Conservation (phyloP, 1,284 basidiomycete species). For the Tilletia horrida region DNA sequence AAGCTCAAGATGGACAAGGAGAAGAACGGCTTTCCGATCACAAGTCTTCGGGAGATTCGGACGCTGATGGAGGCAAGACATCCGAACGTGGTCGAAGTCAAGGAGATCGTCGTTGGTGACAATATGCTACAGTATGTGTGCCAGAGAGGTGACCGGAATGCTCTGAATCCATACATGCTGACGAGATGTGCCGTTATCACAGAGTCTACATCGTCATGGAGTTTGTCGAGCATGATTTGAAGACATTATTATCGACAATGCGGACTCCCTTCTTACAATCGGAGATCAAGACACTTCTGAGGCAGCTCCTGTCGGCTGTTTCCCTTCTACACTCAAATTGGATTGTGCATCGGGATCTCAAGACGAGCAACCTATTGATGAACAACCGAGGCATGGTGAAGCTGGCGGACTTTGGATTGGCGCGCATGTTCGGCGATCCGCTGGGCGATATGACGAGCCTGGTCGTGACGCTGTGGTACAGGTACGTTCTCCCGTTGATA, state of each 20-base stretch:
- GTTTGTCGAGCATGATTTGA: conserved; percentile 98
- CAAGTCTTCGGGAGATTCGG: conserved; percentile 88
- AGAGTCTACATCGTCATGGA: conserved; percentile 99
- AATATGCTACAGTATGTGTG: conserved; percentile 88
- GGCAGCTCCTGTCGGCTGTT: conserved; percentile 88
- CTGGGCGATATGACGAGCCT: conserved; percentile 92
- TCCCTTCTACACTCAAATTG: conserved; percentile 89
- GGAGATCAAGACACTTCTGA: conserved; percentile 94
- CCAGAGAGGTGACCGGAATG: conserved; percentile 30
- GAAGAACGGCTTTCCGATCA: conserved; percentile 97
- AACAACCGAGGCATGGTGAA: conserved; percentile 98
- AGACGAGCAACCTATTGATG: conserved; percentile 96
- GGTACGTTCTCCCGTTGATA: conserved; percentile 61
- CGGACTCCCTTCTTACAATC: conserved; percentile 90
- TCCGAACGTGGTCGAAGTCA: conserved; percentile 88
- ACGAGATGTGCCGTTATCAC: conserved; percentile 21
- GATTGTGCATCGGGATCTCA: conserved; percentile 96
- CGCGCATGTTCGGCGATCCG: conserved; percentile 90
- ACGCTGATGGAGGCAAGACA: conserved; percentile 76
- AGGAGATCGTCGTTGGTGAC: conserved; percentile 98
- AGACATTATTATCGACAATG: conserved; percentile 88
- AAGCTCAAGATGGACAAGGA: conserved; percentile 97
- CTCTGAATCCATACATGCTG: neutral
- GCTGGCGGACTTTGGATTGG: conserved; percentile 96
- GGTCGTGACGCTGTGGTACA: conserved; percentile 97